A percentile compares a stretch with the other conserved stretches of the same genome.
phyloP scores from a whole-genome alignment of 73 alveolate species.

The Paramecium primaurelia region DNA sequence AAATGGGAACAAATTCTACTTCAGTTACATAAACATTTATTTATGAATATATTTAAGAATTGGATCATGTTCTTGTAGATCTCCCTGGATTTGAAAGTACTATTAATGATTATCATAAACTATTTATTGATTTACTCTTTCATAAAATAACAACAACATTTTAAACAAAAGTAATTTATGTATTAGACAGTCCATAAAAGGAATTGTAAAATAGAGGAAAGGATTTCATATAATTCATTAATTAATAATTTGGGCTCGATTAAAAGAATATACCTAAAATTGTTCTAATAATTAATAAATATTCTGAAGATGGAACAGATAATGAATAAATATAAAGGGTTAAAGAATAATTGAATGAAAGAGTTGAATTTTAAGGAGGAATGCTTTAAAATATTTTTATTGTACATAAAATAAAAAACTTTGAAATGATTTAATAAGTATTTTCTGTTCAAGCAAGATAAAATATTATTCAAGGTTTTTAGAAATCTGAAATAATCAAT shows the following conservation, averaged over 20 bases:
- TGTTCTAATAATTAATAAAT: not conserved
- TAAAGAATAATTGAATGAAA: not conserved
- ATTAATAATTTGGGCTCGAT: not conserved
- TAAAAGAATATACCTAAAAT: not conserved
- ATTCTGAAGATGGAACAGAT: not conserved
- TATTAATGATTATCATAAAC: not conserved
- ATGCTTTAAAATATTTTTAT: not conserved
- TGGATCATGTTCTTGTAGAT: not conserved
- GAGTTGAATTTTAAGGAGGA: not conserved
- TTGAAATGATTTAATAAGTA: not conserved
- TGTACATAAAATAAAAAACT: not conserved
- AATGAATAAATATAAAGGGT: not conserved
- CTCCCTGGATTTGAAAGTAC: not conserved
- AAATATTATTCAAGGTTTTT: not conserved
- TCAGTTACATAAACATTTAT: not conserved
- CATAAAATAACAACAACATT: not conserved
- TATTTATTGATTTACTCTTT: not conserved
- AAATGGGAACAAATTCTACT: not conserved
- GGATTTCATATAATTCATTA: not conserved
- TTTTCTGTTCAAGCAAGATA: not conserved
- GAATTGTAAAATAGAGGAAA: not conserved
- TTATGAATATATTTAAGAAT: not conserved
- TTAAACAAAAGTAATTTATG: not conserved
- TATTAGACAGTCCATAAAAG: not conserved
- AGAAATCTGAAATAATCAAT: not conserved